phyloP scores from a whole-genome alignment of 2,329 filamentous ascomycete species.

The Cytospora mali region DNA sequence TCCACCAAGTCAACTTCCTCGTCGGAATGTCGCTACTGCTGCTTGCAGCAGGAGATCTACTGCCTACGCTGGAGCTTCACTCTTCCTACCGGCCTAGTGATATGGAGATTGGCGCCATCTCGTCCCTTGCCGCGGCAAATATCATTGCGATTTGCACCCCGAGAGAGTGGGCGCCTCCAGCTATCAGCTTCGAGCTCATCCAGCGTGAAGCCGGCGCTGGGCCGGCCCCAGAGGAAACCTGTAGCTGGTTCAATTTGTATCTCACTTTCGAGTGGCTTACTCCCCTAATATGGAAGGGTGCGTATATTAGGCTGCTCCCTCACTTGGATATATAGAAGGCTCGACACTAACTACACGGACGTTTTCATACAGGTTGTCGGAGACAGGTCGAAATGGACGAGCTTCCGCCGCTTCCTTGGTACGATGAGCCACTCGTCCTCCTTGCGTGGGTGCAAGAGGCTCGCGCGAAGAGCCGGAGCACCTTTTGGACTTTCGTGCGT shows the following conservation, averaged over 20 bases:
- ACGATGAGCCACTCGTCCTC: conserved; percentile 55
- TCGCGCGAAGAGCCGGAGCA: conserved; percentile 46
- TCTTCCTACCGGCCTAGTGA: conserved; percentile 32
- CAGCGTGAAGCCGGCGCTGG: conserved; percentile 40
- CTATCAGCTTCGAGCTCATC: conserved; percentile 42
- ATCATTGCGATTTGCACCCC: conserved; percentile 49
- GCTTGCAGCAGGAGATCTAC: conserved; percentile 28
- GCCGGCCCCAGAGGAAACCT: conserved; percentile 55
- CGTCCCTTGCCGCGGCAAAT: conserved; percentile 42
- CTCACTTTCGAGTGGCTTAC: conserved; percentile 55
- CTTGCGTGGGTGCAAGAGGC: conserved; percentile 48
- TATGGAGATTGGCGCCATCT: conserved; percentile 39
- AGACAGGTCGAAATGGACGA: conserved; percentile 49
- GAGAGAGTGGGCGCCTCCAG: conserved; percentile 53
- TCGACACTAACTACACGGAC: neutral
- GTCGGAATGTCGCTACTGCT: conserved; percentile 18
- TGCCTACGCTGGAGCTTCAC: conserved; percentile 29
- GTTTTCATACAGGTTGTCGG: conserved; percentile 33
- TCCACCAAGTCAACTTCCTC: conserved; percentile 28
- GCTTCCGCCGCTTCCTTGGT: conserved; percentile 55
- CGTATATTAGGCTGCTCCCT: neutral
- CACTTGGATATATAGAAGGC: too few relatives aligned
- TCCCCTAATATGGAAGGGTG: conserved; percentile 51
- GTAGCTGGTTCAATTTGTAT: conserved; percentile 56
- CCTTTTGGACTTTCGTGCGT: conserved; percentile 48